Percentiles rank a stretch among this genome's conserved stretches.
Evolutionary conservation across 2,329 filamentous ascomycete species (phyloP).

Genomic region (Volutella citrinella): DNA sequence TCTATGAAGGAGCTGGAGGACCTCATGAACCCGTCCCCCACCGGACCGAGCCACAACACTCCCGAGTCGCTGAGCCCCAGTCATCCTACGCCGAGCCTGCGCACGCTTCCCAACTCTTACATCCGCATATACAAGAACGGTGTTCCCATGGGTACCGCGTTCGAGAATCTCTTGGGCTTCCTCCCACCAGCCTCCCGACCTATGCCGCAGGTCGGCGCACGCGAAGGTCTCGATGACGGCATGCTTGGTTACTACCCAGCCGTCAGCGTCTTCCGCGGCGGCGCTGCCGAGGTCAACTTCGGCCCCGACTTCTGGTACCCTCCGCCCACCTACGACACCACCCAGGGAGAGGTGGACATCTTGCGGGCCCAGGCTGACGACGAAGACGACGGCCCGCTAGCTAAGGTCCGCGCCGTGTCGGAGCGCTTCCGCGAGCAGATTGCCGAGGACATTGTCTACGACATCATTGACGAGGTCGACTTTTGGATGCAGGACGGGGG

Average conservation of each 20-base stretch:
- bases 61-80: conserved; percentile 65
- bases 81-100: conserved; percentile 70
- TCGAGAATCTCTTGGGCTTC: conserved; percentile 84
- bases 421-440: conserved; percentile 92
- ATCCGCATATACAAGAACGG: conserved; percentile 96
- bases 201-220: conserved; percentile 67
- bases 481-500: conserved; percentile 74
- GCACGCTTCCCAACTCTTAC: conserved; percentile 80
- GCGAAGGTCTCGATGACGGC: conserved; percentile 89
- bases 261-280: conserved; percentile 87
- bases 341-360: conserved; percentile 48
- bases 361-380: conserved; percentile 14
- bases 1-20: conserved; percentile 86
- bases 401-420: conserved; percentile 58
- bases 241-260: conserved; percentile 95
- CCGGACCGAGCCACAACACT: conserved; percentile 40
- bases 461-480: conserved; percentile 92
- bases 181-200: conserved; percentile 83
- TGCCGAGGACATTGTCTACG: conserved; percentile 88
- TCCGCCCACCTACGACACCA: conserved; percentile 56
- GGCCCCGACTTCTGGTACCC: conserved; percentile 91
- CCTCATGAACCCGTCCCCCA: conserved; percentile 66
- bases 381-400: conserved; percentile 14
- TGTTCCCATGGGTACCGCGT: conserved; percentile 78
- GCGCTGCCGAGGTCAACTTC: conserved; percentile 90